Evolutionary conservation across 1,284 basidiomycete species (phyloP).

Genomic region (Vanrija sp.): DNA sequence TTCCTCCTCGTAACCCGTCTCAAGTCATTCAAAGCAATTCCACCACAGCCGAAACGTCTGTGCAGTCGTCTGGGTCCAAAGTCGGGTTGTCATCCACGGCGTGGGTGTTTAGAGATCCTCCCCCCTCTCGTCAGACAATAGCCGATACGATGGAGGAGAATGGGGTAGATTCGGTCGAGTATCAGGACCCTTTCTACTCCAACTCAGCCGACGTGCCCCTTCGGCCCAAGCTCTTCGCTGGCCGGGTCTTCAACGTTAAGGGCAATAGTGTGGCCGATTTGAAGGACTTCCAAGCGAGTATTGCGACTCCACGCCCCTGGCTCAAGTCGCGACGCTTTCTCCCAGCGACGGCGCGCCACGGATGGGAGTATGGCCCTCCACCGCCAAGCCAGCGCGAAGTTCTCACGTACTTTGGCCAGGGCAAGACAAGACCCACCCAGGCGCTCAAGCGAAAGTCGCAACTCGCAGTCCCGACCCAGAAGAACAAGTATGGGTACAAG

Average conservation of each 20-base stretch:
- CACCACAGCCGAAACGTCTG: not conserved
- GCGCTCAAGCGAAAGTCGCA: conserved; percentile 37
- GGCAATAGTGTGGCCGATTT: conserved; percentile 47
- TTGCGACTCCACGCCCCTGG: conserved; percentile 25
- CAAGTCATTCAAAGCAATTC: not conserved
- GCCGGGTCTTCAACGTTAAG: conserved; percentile 67
- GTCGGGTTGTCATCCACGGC: conserved; percentile 8
- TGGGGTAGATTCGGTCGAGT: conserved; percentile 62
- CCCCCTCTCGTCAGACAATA: conserved; percentile 58
- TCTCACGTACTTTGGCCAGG: conserved; percentile 55
- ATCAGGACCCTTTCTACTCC: conserved; percentile 75
- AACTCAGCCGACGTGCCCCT: conserved; percentile 66
- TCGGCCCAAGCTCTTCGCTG: conserved; percentile 71
- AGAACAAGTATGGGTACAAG: conserved; percentile 64
- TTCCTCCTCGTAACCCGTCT: not conserved
- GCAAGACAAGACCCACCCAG: conserved; percentile 21
- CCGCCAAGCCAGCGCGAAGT: conserved; percentile 57
- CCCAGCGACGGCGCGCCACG: conserved; percentile 31
- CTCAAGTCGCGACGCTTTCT: conserved; percentile 21
- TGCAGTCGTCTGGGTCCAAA: not conserved
- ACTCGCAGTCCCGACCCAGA: conserved; percentile 75
- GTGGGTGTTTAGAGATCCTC: conserved; percentile 56
- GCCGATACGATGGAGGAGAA: conserved; percentile 55
- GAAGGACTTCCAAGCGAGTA: conserved; percentile 28
- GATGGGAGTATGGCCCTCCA: conserved; percentile 71